Evolutionary conservation across 331 rosid species (phyloP), one percentile per base, ranked within the genome.

Genomic region (Pyrus hybrid): DNA sequence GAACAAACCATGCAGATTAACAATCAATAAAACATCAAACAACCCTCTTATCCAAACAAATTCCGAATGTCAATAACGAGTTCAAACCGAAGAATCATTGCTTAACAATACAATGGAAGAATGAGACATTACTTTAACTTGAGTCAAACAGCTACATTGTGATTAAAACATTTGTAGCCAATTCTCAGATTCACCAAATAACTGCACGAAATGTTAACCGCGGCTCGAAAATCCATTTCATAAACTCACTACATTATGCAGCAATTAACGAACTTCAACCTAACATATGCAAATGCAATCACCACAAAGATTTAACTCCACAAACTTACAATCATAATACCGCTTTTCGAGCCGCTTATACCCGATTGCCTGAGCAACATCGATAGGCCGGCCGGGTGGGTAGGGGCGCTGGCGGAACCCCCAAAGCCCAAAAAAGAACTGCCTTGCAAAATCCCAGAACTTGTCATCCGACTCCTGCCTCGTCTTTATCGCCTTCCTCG

Each of bases 361-460:
- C 18, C 99, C 99, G 54, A 92, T 87, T 5, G 97, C 88, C 81
- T 92, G 99, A 16, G 99, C 97, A 68, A 79, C 97, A 71, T 94
- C 99, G 13, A 81, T 90, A 13, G 99, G 99, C 74, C 85, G 93
- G n/a, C 88, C 84, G 0, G 97, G 80, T 5, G 99, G 97, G 28
- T 94, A 94, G 9, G 96, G 96, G 53, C 97, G 71, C 83, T 94
- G 99, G n/a, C 87, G 79, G 70, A 89, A 94, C 2, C 90, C 93
- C 97, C n/a, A 94, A 1, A 94, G 87, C 21, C 96, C 97, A 3
- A 92, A 86, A 67, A 86, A 86, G 83, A 92, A 94, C 88, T 92
- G 97, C 78, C 82, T 86, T 1, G 94, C 83, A 26, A 88, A 94
- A 78, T 94, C 99, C 99, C 99, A 94, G 28, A 94, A 94, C 89